Conservation (phyloP, 345 rosid species). For the Iberis pinnata region DNA sequence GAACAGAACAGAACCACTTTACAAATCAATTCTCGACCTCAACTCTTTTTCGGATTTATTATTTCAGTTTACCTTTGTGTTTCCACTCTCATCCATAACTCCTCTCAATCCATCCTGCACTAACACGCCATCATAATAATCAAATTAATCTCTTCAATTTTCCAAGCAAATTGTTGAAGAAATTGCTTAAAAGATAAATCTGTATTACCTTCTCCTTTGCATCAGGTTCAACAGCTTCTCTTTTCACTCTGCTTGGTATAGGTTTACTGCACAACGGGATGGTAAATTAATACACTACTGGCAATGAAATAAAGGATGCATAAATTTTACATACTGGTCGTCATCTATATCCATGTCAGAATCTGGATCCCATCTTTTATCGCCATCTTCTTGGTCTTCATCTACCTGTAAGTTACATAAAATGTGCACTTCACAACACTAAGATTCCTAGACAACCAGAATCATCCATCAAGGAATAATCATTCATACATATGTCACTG, state of each 20-base stretch:
- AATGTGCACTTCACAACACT: slow-evolving; percentile 11
- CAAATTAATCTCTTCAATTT: neutral
- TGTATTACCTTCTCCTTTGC: slow-evolving; percentile 47
- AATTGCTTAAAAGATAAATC: too few species aligned
- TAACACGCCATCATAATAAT: neutral
- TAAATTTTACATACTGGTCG: slow-evolving; percentile 44
- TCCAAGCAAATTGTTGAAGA: too few species aligned
- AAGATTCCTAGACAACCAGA: neutral
- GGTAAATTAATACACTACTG: slow-evolving; percentile 1
- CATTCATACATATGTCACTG: slow-evolving; percentile 9
- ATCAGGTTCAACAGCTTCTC: slow-evolving; percentile 60
- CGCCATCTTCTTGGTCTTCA: slow-evolving; percentile 75
- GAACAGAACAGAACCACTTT: slow-evolving; percentile 8
- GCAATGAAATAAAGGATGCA: neutral
- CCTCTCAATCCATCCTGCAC: slow-evolving; percentile 57
- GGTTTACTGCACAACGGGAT: slow-evolving; percentile 47
- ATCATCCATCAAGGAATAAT: slow-evolving; percentile 2
- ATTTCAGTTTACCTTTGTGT: slow-evolving; percentile 41
- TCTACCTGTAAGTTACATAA: slow-evolving; percentile 41
- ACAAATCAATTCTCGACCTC: neutral
- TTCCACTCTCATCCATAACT: slow-evolving; percentile 41
- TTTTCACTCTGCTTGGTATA: slow-evolving; percentile 63
- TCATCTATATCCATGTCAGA: slow-evolving; percentile 77
- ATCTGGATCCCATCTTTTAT: slow-evolving; percentile 79
- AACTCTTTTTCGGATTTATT: neutral